phyloP scores from a whole-genome alignment of 202 grass and related monocot genomes.

The Zoysia matrella region DNA sequence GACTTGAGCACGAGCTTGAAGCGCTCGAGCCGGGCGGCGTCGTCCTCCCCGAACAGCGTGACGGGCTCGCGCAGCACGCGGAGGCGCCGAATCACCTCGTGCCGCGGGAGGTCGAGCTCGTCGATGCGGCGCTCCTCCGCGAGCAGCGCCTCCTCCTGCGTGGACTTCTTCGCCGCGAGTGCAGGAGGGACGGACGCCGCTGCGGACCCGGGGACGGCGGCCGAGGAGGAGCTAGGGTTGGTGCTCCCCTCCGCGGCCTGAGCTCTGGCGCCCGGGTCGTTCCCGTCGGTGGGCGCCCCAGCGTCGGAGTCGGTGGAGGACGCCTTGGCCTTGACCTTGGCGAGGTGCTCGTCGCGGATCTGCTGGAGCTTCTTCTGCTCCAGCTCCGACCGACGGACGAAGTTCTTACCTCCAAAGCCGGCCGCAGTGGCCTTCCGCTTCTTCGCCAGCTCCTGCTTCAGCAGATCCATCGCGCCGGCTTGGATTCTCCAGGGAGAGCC shows the following conservation, averaged over 20 bases:
- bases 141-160: conserved; percentile 52
- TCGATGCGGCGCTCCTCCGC: conserved; percentile 81
- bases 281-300: background rate
- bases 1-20: conserved; percentile 90
- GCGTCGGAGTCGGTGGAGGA: conserved; percentile 23
- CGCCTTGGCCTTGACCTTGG: conserved; percentile 55
- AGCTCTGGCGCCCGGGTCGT: conserved; percentile 25
- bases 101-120: conserved; percentile 72
- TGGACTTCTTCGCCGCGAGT: conserved; percentile 60
- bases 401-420: conserved; percentile 79
- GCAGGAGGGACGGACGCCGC: conserved; percentile 54
- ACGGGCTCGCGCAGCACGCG: conserved; percentile 86
- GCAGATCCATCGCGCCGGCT: conserved; percentile 71
- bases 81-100: conserved; percentile 88
- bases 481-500: conserved; percentile 7
- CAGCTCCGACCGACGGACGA: conserved; percentile 91
- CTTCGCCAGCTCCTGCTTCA: conserved; percentile 79
- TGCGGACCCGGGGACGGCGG: background rate
- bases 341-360: conserved; percentile 72
- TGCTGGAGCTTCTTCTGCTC: conserved; percentile 97
- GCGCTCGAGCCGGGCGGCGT: conserved; percentile 73
- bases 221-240: conserved; percentile 59
- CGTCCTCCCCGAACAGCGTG: conserved; percentile 95
- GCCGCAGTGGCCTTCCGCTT: conserved; percentile 67
- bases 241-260: conserved; percentile 49